Percentiles rank a stretch among this genome's conserved stretches.
Conservation (phyloP, 2,329 filamentous ascomycete species). For the Alternaria sp. region DNA sequence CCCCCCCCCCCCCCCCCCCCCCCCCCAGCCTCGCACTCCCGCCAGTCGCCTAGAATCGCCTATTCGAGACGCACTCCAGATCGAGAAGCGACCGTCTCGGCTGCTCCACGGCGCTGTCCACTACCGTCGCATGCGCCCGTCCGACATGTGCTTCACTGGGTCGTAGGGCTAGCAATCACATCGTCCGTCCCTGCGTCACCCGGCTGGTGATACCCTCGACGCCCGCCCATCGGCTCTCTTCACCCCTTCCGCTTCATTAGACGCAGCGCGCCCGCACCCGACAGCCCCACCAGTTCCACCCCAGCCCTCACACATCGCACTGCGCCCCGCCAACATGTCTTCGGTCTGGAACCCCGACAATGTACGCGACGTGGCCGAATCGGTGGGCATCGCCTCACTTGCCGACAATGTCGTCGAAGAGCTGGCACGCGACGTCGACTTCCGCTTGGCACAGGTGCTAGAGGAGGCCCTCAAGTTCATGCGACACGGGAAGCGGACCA, state of each 20-base stretch:
- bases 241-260: constrained; percentile 17
- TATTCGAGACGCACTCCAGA: neutral
- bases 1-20: too few species aligned
- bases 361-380: constrained; percentile 93
- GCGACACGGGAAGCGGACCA: constrained; percentile 86
- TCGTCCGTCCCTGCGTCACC: constrained; percentile 34
- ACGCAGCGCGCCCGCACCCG: constrained; percentile 12
- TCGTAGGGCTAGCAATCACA: constrained; percentile 42
- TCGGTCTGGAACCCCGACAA: constrained; percentile 96
- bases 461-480: constrained; percentile 96
- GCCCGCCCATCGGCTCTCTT: constrained; percentile 24
- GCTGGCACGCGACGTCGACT: constrained; percentile 93
- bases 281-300: constrained; percentile 17
- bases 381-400: constrained; percentile 82
- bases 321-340: constrained; percentile 33
- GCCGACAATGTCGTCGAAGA: constrained; percentile 86
- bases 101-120: constrained; percentile 5
- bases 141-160: constrained; percentile 38
- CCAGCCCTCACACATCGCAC: constrained; percentile 11
- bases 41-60: neutral
- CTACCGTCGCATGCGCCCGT: constrained; percentile 30
- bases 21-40: neutral
- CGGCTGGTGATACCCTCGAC: constrained; percentile 33
- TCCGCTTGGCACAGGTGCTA: constrained; percentile 89
- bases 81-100: neutral